Evolutionary conservation across 495 filamentous ascomycete genomes (phyloP), one percentile per base, ranked within the genome.

Genomic region (Aspergillus homomorphus): DNA sequence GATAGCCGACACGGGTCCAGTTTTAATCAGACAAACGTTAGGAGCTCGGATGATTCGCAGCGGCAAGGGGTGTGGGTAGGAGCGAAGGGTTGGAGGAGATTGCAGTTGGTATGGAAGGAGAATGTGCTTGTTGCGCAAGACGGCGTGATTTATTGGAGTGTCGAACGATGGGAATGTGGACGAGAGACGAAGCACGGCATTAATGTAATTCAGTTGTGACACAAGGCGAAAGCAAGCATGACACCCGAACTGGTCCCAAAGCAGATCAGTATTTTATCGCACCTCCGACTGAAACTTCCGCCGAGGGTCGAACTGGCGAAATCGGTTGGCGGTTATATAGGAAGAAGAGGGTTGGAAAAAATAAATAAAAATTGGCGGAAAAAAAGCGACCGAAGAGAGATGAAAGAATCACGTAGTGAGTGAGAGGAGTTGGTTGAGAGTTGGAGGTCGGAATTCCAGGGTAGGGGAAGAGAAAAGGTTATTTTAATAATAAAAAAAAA

Each of bases 151-250:
- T 70, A 72, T 73, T 73, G 71, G 70, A 70, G 63, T 44, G 61
- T 67, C 67, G 62, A 70, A 64, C 61, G 62, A 69, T 72, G 70
- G 64, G 73, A 75, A 76, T 73, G 71, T 68, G 64, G 69, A 60
- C 55, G 64, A 74, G 66, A 71, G 69, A 74, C 71, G 64, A 70
- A 70, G 71, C 67, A 73, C 72, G 62, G 72, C 72, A 74, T 73
- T 66, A 72, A 73, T 61, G 68, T 68, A 66, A 64, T 70, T 61
- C 69, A 73, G 72, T 67, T 74, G 74, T 77, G 71, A 75, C 73
- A 77, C 74, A 72, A 38, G 66, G 62, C 68, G 70, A 66, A 62
- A 61, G 60, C 63, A 70, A 73, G 70, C 73, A 71, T 74, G 74
- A 72, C 73, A 73, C 66, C 62, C 61, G 58, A 62, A 61, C 57